phyloP scores from a whole-genome alignment of 306 rosid species.

The Prunus mira region DNA sequence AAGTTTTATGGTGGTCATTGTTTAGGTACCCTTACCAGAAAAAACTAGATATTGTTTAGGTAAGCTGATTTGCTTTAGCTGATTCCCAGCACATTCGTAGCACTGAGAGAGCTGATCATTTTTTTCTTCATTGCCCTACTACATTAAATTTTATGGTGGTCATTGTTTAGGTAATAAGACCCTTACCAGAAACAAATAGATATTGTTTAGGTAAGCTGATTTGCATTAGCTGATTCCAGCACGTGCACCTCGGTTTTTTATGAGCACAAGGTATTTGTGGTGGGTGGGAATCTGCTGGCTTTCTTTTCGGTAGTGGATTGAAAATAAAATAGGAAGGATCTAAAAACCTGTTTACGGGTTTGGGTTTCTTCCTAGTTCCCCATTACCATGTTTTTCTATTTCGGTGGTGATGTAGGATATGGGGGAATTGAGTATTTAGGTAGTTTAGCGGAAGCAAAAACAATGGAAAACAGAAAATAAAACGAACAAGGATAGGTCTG shows the following conservation, averaged over 20 bases:
- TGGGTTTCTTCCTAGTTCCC: too few relatives aligned
- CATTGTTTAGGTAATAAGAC: not conserved
- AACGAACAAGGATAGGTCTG: too few relatives aligned
- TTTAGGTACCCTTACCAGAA: not conserved
- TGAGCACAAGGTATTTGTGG: too few relatives aligned
- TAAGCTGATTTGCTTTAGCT: not conserved
- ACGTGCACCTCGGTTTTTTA: not conserved
- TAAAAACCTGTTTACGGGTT: too few relatives aligned
- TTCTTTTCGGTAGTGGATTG: too few relatives aligned
- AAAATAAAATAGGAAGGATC: too few relatives aligned
- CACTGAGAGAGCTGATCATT: not conserved
- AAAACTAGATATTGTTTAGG: not conserved
- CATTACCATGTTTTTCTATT: too few relatives aligned
- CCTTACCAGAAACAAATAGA: not conserved
- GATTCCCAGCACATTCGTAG: not conserved
- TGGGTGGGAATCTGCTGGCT: too few relatives aligned
- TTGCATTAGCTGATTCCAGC: not conserved
- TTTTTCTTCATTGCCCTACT: not conserved
- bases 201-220: not conserved
- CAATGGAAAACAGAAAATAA: too few relatives aligned
- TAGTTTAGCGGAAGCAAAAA: too few relatives aligned
- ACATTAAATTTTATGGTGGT: not conserved
- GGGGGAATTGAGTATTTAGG: too few relatives aligned
- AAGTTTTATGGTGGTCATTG: not conserved
- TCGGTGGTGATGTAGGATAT: too few relatives aligned